phyloP scores from a whole-genome alignment of 2,329 filamentous ascomycete species.

The Endoconidiophora laricicola region DNA sequence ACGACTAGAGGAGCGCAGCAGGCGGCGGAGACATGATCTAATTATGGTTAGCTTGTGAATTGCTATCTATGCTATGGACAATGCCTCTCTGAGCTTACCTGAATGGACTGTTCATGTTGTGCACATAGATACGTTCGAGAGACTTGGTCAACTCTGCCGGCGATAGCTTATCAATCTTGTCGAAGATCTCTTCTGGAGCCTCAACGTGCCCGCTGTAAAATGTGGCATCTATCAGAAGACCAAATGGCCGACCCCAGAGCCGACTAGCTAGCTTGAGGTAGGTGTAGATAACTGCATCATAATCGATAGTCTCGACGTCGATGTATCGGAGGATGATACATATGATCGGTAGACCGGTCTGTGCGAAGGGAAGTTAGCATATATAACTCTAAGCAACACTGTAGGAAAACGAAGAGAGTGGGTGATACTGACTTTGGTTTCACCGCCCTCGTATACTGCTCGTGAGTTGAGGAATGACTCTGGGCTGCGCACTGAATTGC shows the following conservation, averaged over 20 bases:
- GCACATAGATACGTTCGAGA: constrained; percentile 46
- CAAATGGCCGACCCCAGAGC: constrained; percentile 53
- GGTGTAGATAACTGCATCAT: constrained; percentile 48
- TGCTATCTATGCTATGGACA: neutral
- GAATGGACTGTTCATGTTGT: constrained; percentile 59
- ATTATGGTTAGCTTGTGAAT: neutral
- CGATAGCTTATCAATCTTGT: constrained; percentile 44
- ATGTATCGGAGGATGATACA: constrained; percentile 53
- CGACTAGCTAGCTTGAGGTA: constrained; percentile 55
- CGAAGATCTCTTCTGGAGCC: constrained; percentile 47
- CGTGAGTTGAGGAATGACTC: constrained; percentile 48
- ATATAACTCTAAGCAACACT: neutral
- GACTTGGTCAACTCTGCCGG: constrained; percentile 44
- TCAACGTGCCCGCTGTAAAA: constrained; percentile 54
- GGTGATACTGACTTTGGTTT: constrained; percentile 37
- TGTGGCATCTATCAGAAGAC: constrained; percentile 50
- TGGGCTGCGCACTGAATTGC: constrained; percentile 47
- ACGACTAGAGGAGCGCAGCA: constrained; percentile 44
- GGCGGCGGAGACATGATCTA: constrained; percentile 47
- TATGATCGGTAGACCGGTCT: constrained; percentile 52
- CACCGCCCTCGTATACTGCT: constrained; percentile 53
- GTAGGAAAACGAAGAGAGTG: neutral
- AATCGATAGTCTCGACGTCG: constrained; percentile 47
- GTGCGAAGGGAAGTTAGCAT: constrained; percentile 12
- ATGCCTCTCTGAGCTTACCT: constrained; percentile 24